A percentile compares a stretch with the other conserved stretches of the same genome.
Evolutionary conservation across 192 early-diverging fungal genomes (phyloP).

Genomic region (Entomortierella lignicola): DNA sequence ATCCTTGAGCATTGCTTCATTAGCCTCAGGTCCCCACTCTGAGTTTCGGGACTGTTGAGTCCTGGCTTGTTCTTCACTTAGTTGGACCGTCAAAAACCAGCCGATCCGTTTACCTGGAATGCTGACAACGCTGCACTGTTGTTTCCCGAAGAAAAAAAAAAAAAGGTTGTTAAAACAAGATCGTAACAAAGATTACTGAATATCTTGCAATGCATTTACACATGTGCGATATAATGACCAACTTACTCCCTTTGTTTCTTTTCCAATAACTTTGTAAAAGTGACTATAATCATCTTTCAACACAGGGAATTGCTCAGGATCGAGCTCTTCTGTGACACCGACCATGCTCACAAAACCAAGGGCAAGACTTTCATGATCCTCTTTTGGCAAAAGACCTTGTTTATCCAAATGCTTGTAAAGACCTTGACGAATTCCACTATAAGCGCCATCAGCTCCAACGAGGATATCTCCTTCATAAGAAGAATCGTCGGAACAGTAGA

Average conservation of each 20-base stretch:
- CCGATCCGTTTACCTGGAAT: neutral
- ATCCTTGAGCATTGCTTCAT: slow-evolving; percentile 4
- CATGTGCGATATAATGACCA: no score
- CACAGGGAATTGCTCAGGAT: slow-evolving; percentile 5
- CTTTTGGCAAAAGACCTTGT: neutral
- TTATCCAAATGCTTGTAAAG: slow-evolving; percentile 2
- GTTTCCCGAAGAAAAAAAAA: no score
- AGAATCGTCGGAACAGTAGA: slow-evolving; percentile 8
- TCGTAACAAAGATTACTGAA: neutral
- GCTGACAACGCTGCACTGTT: no score
- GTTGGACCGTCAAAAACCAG: neutral
- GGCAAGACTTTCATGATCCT: neutral
- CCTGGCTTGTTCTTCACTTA: slow-evolving; percentile 2
- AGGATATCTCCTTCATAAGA: slow-evolving; percentile 7
- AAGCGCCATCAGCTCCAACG: slow-evolving; percentile 24
- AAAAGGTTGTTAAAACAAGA: neutral
- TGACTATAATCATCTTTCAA: slow-evolving; percentile 2
- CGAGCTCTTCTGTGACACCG: neutral
- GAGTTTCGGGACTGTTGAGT: slow-evolving; percentile 12
- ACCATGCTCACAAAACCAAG: slow-evolving; percentile 6
- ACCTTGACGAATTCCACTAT: slow-evolving; percentile 1
- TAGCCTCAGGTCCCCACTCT: slow-evolving; percentile 31
- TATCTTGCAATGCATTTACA: no score
- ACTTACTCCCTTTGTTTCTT: neutral
- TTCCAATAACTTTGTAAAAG: neutral